A percentile compares a stretch with the other conserved stretches of the same genome.
phyloP scores from a whole-genome alignment of 1,139 yeast genomes.

The Kodamaea alishanica region DNA sequence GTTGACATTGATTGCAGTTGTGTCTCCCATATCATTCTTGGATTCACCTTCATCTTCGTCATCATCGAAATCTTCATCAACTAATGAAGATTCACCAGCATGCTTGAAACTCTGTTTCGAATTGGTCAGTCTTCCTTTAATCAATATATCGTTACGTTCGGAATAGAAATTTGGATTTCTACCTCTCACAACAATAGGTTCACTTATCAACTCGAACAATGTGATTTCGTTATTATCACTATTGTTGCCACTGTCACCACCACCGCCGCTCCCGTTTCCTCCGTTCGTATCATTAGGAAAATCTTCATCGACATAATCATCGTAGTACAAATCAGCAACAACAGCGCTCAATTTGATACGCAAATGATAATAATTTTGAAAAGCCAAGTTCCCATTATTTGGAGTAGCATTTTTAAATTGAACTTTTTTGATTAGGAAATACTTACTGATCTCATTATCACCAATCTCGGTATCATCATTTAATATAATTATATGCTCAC shows the following conservation, averaged over 20 bases:
- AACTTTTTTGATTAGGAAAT: constrained; percentile 38
- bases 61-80: constrained; percentile 9
- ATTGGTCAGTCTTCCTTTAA: constrained; percentile 19
- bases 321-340: constrained; percentile 43
- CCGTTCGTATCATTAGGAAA: constrained; percentile 5
- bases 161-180: constrained; percentile 63
- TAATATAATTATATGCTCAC: constrained; percentile 31
- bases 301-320: constrained; percentile 39
- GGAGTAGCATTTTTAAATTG: constrained; percentile 65
- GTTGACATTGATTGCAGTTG: neutral
- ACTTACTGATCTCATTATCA: constrained; percentile 30
- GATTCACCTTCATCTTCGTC: constrained; percentile 10
- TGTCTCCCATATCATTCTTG: constrained; percentile 1
- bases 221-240: constrained; percentile 31
- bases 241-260: neutral
- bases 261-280: constrained; percentile 5
- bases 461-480: constrained; percentile 24
- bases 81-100: constrained; percentile 5
- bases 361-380: constrained; percentile 55
- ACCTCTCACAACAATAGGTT: constrained; percentile 61
- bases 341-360: constrained; percentile 43
- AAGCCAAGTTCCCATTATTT: constrained; percentile 55
- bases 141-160: constrained; percentile 50
- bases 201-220: constrained; percentile 35
- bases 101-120: constrained; percentile 14